phyloP scores from a whole-genome alignment of 176 grass and related monocot species.

The Panicum miliaceum region DNA sequence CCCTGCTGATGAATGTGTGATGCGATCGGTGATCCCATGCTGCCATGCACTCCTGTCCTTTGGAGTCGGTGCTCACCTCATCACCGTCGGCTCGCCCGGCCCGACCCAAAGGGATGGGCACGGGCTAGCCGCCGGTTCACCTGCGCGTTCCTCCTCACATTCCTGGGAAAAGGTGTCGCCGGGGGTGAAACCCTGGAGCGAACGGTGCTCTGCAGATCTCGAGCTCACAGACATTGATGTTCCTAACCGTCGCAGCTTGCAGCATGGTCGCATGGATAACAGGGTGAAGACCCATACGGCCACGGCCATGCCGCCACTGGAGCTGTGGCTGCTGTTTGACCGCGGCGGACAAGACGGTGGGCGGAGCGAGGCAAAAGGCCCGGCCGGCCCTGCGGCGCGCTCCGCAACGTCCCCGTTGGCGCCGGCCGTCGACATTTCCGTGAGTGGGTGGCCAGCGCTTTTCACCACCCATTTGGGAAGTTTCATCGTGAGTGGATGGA shows the following conservation, averaged over 20 bases:
- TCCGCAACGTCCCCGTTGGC: conserved; percentile 86
- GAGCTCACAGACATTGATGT: background rate
- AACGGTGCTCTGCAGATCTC: background rate
- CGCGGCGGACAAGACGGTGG: background rate
- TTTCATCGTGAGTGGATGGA: conserved; percentile 32
- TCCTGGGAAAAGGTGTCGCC: background rate
- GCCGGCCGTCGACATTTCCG: conserved; percentile 56
- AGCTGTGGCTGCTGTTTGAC: background rate
- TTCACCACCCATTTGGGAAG: conserved; percentile 49
- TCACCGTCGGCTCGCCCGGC: background rate
- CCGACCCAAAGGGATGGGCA: background rate
- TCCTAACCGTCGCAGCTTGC: background rate
- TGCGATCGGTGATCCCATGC: conserved; percentile 10
- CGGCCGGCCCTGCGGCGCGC: conserved; percentile 46
- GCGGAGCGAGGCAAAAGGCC: background rate
- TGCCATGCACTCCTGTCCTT: background rate
- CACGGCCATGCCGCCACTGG: background rate
- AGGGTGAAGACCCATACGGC: background rate
- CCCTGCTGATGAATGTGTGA: background rate
- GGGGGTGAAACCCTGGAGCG: background rate
- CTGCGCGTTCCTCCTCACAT: background rate
- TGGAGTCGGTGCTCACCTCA: background rate
- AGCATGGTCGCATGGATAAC: background rate
- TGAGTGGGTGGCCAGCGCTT: conserved; percentile 11
- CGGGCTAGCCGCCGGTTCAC: background rate